These are phyloP conservation scores for Platanthera zijinensis DNA, from an alignment of 106 monocot species.

Conservation along the genomic window DNA sequence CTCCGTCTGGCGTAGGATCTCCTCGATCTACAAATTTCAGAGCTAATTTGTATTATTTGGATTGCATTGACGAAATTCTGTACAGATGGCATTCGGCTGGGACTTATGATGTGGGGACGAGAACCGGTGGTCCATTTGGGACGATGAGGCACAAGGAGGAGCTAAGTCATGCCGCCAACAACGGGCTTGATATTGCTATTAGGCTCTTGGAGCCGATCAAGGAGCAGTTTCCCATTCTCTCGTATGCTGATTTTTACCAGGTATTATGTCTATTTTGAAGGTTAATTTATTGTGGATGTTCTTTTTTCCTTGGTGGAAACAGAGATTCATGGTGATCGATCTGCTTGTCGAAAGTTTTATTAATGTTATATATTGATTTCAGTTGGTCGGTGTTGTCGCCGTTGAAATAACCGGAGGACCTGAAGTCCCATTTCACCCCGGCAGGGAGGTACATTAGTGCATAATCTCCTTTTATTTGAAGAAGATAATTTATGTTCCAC, in stretches of 20 bases:
- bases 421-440: slow-evolving; percentile 49
- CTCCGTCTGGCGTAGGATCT: slow-evolving; percentile 75
- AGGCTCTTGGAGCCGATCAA: slow-evolving; percentile 57
- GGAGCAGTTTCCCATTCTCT: slow-evolving; percentile 67
- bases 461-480: background rate
- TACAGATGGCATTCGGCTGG: slow-evolving; percentile 71
- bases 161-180: slow-evolving; percentile 46
- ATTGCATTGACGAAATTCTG: background rate
- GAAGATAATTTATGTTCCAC: background rate
- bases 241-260: slow-evolving; percentile 58
- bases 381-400: slow-evolving; percentile 58
- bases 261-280: slow-evolving; percentile 8
- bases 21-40: background rate
- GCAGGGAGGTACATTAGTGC: slow-evolving; percentile 30
- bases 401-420: slow-evolving; percentile 53
- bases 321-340: background rate
- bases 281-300: background rate
- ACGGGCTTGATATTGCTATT: slow-evolving; percentile 50
- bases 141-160: slow-evolving; percentile 38
- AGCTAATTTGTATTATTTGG: background rate
- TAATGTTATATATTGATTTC: background rate
- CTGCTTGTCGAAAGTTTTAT: background rate
- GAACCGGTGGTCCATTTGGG: slow-evolving; percentile 61
- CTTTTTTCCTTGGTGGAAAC: background rate
- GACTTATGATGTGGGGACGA: slow-evolving; percentile 40